Percentiles rank a stretch among this genome's conserved stretches.
phyloP scores from a whole-genome alignment of 1,139 yeast species.

The Lodderomyces metapsilosis region DNA sequence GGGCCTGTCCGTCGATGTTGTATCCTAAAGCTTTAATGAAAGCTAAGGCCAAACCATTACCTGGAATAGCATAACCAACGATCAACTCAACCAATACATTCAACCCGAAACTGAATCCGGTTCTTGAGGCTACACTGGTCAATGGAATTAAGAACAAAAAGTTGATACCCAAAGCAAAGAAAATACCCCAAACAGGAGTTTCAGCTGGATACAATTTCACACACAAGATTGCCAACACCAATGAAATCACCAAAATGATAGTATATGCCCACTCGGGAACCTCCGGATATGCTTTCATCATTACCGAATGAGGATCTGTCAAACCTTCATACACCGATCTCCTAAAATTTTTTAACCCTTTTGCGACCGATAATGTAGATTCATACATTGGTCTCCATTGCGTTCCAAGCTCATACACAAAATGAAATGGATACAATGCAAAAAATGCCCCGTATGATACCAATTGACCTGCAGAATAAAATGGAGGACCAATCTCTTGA shows the following conservation, averaged over 20 bases:
- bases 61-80: constrained; percentile 62
- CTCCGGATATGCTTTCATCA: constrained; percentile 56
- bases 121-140: constrained; percentile 49
- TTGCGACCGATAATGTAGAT: constrained; percentile 11
- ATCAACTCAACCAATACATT: constrained; percentile 60
- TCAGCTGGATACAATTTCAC: constrained; percentile 47
- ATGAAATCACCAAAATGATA: constrained; percentile 42
- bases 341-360: constrained; percentile 11
- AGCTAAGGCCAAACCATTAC: constrained; percentile 58
- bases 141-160: constrained; percentile 57
- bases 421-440: constrained; percentile 54
- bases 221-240: constrained; percentile 48
- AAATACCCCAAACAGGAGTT: constrained; percentile 57
- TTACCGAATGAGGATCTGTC: constrained; percentile 53
- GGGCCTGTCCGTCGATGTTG: constrained; percentile 60
- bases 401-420: constrained; percentile 36
- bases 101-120: constrained; percentile 51
- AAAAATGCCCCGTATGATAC: constrained; percentile 57
- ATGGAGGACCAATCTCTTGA: constrained; percentile 46
- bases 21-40: constrained; percentile 57
- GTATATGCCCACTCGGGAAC: constrained; percentile 65
- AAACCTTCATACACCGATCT: constrained; percentile 17
- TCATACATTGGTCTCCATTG: constrained; percentile 22
- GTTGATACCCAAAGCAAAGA: constrained; percentile 55
- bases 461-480: constrained; percentile 35